Base-by-base conservation (phyloP, 2,329 filamentous ascomycete species). In the Neonectria ditissima region DNA sequence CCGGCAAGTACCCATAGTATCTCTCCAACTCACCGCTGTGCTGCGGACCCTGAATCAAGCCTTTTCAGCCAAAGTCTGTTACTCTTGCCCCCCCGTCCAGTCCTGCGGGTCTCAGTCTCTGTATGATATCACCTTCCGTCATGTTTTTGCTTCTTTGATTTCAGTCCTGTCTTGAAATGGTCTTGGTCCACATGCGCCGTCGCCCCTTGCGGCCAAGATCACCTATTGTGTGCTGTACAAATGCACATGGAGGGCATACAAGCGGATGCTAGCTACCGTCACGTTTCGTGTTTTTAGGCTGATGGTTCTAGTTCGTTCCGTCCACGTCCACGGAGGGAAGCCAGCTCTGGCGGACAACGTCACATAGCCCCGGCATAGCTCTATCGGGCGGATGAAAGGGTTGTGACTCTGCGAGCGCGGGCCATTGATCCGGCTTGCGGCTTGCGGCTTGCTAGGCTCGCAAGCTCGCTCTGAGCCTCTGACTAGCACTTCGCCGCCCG, bases 121-220 rank as follows among this genome's bases (percentile, higher is more conserved):
- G 13, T 9, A 59, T 59, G 57, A 54, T 54, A 54, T 59, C 41
- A 54, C n/a, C 45, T 47, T 59, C 26, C 24, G 16, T 51, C 45
- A 22, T 44, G 30, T 32, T 54, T 59, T 28, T 54, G 45, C 28
- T 47, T 54, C 44, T 54, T 45, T 59, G n/a, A 20, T 53, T 18
- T 54, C 37, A 20, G 37, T 28, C 30, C 20, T 47, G 4, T 41
- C 28, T 30, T 41, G 43, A 44, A 32, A 7, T 30, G 20, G 37
- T 52, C 26, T 22, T 10, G 9, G 43, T 59, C 47, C 26, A 45
- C 37, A 22, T 43, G 56, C 26, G 55, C 26, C 47, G 30, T 50
- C 18, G 47, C 37, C 37, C 37, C n/a, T 41, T 41, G 37, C n/a
- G 37, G 37, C 20, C 37, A 41, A 41, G 37, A 20, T 20, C 37